Evolutionary conservation across 2,329 filamentous ascomycete species (phyloP).

Genomic region (Coniochaeta ligniaria): DNA sequence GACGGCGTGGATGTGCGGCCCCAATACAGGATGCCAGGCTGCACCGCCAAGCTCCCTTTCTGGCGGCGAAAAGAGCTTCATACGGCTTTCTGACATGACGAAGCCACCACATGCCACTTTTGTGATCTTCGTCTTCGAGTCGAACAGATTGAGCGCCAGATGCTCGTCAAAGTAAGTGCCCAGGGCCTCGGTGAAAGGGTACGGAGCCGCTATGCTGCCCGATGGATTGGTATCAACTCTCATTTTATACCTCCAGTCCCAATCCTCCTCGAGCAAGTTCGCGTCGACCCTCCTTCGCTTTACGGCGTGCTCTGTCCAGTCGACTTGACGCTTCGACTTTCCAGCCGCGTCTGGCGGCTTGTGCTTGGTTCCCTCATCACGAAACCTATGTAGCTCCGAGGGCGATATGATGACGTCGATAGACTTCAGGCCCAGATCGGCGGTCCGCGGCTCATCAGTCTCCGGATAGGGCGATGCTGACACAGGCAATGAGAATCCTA

Average conservation of each 20-base stretch:
- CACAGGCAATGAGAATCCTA: slow-evolving; percentile 33
- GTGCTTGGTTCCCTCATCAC: slow-evolving; percentile 25
- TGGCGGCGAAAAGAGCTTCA: slow-evolving; percentile 30
- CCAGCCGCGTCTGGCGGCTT: background rate
- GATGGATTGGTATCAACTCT: background rate
- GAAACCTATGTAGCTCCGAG: slow-evolving; percentile 38
- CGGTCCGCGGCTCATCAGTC: background rate
- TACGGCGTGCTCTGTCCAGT: slow-evolving; percentile 24
- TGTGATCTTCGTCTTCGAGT: slow-evolving; percentile 43
- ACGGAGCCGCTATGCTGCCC: slow-evolving; percentile 8
- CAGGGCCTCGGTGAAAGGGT: slow-evolving; percentile 45
- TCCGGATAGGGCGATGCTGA: background rate
- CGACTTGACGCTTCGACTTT: slow-evolving; percentile 5
- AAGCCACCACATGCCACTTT: slow-evolving; percentile 52
- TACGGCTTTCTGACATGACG: slow-evolving; percentile 41
- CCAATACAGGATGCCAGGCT: no score
- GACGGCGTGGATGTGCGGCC: background rate
- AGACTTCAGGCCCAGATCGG: slow-evolving; percentile 28
- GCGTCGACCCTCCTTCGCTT: slow-evolving; percentile 40
- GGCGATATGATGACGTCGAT: slow-evolving; percentile 46
- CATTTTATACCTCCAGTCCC: slow-evolving; percentile 32
- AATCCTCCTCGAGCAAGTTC: slow-evolving; percentile 41
- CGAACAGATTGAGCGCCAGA: slow-evolving; percentile 46
- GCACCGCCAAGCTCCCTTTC: background rate
- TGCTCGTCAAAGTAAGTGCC: slow-evolving; percentile 43